These are phyloP conservation scores for Xylaria sp. DNA, from an alignment of 2,329 filamentous ascomycete genomes.

Conservation along the genomic window DNA sequence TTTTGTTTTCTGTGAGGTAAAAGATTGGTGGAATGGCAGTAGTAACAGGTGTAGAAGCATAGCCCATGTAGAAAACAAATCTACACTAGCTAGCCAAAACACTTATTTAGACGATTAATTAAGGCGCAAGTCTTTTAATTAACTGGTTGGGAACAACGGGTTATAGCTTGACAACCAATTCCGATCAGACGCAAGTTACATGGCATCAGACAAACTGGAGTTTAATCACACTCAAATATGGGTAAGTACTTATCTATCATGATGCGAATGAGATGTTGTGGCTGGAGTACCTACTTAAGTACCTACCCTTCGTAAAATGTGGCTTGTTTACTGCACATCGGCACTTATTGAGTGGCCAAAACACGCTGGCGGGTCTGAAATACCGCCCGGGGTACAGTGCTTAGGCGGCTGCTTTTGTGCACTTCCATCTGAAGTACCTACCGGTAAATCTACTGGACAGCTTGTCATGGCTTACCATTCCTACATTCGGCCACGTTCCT, in stretches of 20 bases:
- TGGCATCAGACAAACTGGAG: not conserved
- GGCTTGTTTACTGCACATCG: not conserved
- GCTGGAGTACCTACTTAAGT: not conserved
- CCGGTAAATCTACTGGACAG: too few species aligned
- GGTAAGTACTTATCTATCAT: not conserved
- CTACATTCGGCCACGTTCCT: slow-evolving; percentile 8
- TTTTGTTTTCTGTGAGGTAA: not conserved
- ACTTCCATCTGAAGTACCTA: not conserved
- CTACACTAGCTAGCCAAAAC: too few species aligned
- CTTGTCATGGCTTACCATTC: slow-evolving; percentile 25
- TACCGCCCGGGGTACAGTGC: not conserved
- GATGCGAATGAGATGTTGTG: not conserved
- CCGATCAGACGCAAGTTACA: too few species aligned
- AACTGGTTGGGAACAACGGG: too few species aligned
- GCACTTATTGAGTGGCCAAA: too few species aligned
- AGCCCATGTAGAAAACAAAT: too few species aligned
- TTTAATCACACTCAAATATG: not conserved
- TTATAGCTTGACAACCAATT: too few species aligned
- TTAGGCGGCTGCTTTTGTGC: not conserved
- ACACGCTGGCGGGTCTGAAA: not conserved
- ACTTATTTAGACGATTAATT: too few species aligned
- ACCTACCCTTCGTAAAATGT: not conserved
- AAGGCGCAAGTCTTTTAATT: too few species aligned
- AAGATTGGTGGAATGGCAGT: not conserved
- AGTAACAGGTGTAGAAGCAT: not conserved